These are phyloP conservation scores for Diaporthe batatas DNA, from an alignment of 2,329 filamentous ascomycete genomes.

Conservation along the genomic window DNA sequence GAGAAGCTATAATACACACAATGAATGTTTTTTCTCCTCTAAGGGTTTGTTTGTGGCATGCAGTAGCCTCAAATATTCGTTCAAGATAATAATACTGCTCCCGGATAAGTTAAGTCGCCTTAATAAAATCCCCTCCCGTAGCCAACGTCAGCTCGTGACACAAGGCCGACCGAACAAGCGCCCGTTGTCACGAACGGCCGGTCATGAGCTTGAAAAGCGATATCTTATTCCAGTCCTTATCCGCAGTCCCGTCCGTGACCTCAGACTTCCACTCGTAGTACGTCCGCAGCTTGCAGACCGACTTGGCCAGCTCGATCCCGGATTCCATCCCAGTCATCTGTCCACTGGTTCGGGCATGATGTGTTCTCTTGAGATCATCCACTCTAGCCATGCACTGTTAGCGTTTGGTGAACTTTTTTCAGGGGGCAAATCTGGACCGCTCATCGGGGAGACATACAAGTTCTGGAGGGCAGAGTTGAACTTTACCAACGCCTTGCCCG, in stretches of 20 bases:
- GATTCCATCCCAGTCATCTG: not conserved
- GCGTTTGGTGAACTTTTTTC: not conserved
- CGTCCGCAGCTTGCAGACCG: not conserved
- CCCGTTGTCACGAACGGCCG: not conserved
- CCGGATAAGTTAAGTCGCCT: not conserved
- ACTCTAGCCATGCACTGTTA: fast-evolving
- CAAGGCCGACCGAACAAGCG: not conserved
- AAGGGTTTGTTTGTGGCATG: not conserved
- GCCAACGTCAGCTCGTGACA: not conserved
- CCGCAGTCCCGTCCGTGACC: not conserved
- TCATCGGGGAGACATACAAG: not conserved
- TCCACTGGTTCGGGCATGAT: not conserved
- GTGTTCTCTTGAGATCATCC: not conserved
- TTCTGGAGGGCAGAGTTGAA: not conserved
- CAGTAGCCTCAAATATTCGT: not conserved
- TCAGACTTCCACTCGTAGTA: not conserved
- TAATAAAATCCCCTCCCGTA: not conserved
- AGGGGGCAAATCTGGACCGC: too few species aligned
- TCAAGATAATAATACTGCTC: not conserved
- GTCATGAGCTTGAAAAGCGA: not conserved
- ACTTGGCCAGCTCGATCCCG: not conserved
- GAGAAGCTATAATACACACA: not conserved
- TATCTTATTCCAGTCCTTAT: slow-evolving; percentile 1
- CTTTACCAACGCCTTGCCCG: not conserved
- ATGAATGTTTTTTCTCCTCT: not conserved